Conservation (phyloP, 129 eudicot species). For the Saussurea involucrata region DNA sequence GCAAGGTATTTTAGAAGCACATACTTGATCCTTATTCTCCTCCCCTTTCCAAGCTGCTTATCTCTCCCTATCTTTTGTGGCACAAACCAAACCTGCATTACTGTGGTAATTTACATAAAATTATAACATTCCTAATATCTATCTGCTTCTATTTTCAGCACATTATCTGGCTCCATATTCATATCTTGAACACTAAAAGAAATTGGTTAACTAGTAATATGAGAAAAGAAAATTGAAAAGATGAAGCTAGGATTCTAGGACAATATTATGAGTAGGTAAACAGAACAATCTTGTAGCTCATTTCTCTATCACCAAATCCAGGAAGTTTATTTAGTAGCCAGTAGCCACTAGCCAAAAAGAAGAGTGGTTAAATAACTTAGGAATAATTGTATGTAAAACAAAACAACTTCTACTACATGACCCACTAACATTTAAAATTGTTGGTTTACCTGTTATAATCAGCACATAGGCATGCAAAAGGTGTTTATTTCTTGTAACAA, state of each 20-base stretch:
- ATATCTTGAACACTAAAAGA: neutral
- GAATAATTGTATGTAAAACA: neutral
- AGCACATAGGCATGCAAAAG: slow-evolving; percentile 12
- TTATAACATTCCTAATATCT: neutral
- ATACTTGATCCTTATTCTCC: neutral
- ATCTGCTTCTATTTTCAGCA: slow-evolving; percentile 7
- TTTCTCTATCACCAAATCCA: neutral
- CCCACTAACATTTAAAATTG: neutral
- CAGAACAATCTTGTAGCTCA: neutral
- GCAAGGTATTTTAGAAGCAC: neutral
- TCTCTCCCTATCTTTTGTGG: neutral
- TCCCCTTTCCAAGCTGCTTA: neutral
- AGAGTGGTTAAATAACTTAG: neutral
- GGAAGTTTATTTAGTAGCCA: neutral
- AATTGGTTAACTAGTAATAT: neutral
- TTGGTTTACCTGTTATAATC: slow-evolving; percentile 3
- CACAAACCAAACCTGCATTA: slow-evolving; percentile 2
- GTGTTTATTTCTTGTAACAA: neutral
- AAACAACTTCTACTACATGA: neutral
- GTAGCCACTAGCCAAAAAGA: neutral
- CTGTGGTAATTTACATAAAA: neutral
- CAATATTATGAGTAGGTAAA: neutral
- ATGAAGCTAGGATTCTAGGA: slow-evolving; percentile 7
- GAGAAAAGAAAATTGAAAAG: neutral
- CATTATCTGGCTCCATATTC: neutral